Percentiles rank a stretch among this genome's conserved stretches.
Conservation (phyloP, 2,329 filamentous ascomycete genomes). For the Atkinsonella texensis region DNA sequence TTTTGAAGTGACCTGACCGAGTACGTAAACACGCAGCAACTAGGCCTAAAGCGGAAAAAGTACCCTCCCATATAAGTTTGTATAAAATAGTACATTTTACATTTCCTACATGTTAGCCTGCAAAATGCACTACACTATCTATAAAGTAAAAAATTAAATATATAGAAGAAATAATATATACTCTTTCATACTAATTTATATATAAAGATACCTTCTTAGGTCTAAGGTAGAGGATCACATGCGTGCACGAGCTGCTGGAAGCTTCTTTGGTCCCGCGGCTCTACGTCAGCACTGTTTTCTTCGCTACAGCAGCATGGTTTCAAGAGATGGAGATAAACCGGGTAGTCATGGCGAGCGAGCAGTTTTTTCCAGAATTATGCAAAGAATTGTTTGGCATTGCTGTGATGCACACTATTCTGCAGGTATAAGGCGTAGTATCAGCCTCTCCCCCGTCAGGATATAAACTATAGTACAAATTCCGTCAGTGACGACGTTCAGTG, state of each 20-base stretch:
- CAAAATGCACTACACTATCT: too few species aligned
- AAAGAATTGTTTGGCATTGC: neutral
- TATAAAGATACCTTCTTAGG: too few species aligned
- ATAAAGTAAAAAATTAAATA: too few species aligned
- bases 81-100: too few species aligned
- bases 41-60: too few species aligned
- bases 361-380: neutral
- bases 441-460: neutral
- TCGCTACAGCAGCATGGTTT: neutral
- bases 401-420: neutral
- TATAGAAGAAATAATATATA: too few species aligned
- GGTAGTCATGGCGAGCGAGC: neutral
- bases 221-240: neutral
- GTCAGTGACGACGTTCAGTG: slow-evolving; percentile 2
- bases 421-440: neutral
- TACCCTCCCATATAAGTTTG: too few species aligned
- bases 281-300: neutral
- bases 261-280: neutral
- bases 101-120: too few species aligned
- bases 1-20: too few species aligned
- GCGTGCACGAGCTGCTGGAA: neutral
- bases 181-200: too few species aligned
- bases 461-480: slow-evolving; percentile 5
- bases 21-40: too few species aligned
- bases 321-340: neutral